A percentile compares a stretch with the other conserved stretches of the same genome.
These are phyloP conservation scores for Lolium perenne DNA, from an alignment of 176 grass and related monocot genomes.

Conservation along the genomic window DNA sequence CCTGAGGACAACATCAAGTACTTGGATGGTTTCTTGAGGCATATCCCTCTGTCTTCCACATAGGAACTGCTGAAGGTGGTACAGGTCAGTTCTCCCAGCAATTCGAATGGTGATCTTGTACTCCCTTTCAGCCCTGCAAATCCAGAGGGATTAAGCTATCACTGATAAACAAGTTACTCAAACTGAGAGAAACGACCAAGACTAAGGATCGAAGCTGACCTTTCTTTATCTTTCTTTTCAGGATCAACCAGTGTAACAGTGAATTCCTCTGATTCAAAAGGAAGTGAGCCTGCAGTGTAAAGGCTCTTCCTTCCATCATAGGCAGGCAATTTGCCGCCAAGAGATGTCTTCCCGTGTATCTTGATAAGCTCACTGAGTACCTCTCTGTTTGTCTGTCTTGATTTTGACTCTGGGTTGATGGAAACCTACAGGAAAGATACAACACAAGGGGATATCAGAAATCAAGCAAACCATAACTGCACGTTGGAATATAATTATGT, in stretches of 20 bases:
- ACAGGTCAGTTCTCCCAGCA: constrained; percentile 65
- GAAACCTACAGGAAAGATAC: constrained; percentile 49
- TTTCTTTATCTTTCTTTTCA: constrained; percentile 60
- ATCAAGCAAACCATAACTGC: background rate
- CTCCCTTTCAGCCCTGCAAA: constrained; percentile 60
- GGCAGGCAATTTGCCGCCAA: constrained; percentile 67
- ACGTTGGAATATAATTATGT: background rate
- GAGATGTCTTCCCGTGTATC: constrained; percentile 53
- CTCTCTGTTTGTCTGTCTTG: constrained; percentile 62
- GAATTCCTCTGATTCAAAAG: constrained; percentile 76
- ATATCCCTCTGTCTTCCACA: constrained; percentile 67
- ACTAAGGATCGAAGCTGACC: constrained; percentile 23
- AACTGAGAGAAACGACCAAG: background rate
- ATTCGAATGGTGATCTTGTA: constrained; percentile 77
- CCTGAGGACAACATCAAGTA: constrained; percentile 87
- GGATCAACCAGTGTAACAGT: constrained; percentile 58
- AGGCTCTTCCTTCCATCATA: constrained; percentile 91
- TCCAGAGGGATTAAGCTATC: background rate
- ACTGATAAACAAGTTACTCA: background rate
- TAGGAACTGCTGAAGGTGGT: constrained; percentile 68
- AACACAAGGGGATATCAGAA: background rate
- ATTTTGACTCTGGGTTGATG: constrained; percentile 81
- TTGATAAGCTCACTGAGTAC: constrained; percentile 69
- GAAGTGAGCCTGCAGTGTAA: constrained; percentile 84
- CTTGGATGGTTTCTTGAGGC: constrained; percentile 88